phyloP scores from a whole-genome alignment of 352 stramenopile genomes.

The Phytophthora chlamydospora region DNA sequence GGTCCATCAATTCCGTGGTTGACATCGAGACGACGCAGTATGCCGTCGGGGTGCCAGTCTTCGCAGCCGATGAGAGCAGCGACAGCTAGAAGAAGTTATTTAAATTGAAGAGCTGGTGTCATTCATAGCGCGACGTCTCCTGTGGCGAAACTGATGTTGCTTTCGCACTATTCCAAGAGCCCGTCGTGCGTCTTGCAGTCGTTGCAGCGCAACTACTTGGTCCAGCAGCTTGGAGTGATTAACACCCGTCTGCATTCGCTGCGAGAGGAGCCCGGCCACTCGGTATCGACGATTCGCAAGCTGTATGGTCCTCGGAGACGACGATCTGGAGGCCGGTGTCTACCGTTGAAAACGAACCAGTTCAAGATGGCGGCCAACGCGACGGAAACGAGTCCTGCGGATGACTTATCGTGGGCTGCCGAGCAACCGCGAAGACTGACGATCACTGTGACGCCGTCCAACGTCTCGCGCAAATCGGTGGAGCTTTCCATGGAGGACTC shows the following conservation, averaged over 20 bases:
- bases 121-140: background rate
- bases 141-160: constrained; percentile 2
- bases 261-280: constrained; percentile 1
- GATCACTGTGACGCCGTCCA: constrained; percentile 27
- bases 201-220: background rate
- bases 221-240: background rate
- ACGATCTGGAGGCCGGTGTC: constrained; percentile 5
- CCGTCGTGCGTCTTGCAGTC: background rate
- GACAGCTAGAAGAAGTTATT: constrained; percentile 9
- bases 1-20: constrained; percentile 25
- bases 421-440: constrained; percentile 30
- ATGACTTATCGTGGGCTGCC: constrained; percentile 17
- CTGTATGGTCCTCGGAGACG: constrained; percentile 25
- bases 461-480: constrained; percentile 27
- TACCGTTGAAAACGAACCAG: background rate
- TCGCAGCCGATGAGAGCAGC: constrained; percentile 21
- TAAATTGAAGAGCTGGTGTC: constrained; percentile 7
- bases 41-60: constrained; percentile 21
- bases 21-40: constrained; percentile 15
- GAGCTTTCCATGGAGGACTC: constrained; percentile 53
- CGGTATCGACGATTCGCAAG: constrained; percentile 10
- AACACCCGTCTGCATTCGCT: constrained; percentile 7
- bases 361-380: constrained; percentile 11
- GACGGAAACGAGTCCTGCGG: background rate
- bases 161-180: background rate